phyloP scores from a whole-genome alignment of 2,329 filamentous ascomycete species.

The Hypoxylon sp. region DNA sequence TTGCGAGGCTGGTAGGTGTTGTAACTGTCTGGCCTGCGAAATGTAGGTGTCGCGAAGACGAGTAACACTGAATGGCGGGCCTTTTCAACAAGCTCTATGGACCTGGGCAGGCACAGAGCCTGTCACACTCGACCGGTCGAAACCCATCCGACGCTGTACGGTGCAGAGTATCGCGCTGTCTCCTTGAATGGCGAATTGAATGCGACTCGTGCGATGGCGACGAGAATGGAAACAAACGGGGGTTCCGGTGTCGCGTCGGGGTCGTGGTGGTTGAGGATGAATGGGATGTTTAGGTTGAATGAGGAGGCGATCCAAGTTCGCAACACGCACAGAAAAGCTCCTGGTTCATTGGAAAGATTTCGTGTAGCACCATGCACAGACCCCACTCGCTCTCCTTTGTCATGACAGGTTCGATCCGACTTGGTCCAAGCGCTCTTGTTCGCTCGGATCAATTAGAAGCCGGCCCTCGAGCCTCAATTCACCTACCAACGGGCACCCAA shows the following conservation, averaged over 20 bases:
- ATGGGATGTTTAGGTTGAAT: slow-evolving; percentile 28
- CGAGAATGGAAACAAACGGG: slow-evolving; percentile 9
- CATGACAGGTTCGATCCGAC: background rate
- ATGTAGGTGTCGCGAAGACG: slow-evolving; percentile 1
- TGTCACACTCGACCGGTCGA: slow-evolving; percentile 61
- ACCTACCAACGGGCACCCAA: background rate
- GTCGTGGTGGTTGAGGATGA: slow-evolving; percentile 31
- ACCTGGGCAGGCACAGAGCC: slow-evolving; percentile 64
- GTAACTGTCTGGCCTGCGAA: background rate
- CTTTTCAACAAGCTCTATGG: slow-evolving; percentile 37
- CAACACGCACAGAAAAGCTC: slow-evolving; percentile 39
- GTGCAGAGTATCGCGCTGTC: slow-evolving; percentile 12
- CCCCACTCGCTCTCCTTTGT: slow-evolving; percentile 22
- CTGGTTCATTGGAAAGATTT: slow-evolving; percentile 50
- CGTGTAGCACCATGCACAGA: slow-evolving; percentile 47
- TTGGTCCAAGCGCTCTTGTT: slow-evolving; percentile 19
- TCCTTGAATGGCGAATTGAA: background rate
- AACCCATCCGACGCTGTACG: slow-evolving; percentile 63
- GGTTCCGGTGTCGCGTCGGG: slow-evolving; percentile 16
- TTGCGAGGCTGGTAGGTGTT: background rate
- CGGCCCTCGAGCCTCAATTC: slow-evolving; percentile 5
- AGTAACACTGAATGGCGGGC: background rate
- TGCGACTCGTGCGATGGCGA: slow-evolving; percentile 33
- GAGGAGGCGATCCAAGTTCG: slow-evolving; percentile 43
- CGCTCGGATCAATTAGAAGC: slow-evolving; percentile 32